Base-by-base conservation (phyloP, 164 flowering plant genomes). In the Malania oleifera region DNA sequence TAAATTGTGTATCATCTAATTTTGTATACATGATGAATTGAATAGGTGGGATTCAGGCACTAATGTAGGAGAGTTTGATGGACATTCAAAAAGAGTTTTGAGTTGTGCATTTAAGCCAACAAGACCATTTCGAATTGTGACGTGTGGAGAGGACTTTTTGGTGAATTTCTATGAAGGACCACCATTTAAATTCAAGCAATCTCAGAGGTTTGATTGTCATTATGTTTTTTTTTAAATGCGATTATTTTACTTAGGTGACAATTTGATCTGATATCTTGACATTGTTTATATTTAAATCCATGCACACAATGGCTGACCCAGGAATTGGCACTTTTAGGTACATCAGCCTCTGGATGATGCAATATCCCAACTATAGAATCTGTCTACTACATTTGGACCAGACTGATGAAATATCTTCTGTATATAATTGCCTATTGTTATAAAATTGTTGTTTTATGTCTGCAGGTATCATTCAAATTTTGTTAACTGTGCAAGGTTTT, bases 111-210 rank as follows among this genome's bases (percentile, higher is more conserved):
- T 90, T 65, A 93, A 88, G 75, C 96, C 96, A 43, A 84, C 97
- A 20, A 82, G 99, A 58, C 99, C 99, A 11, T 93, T 82, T 64
- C 95, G 99, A 14, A 88, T 93, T 60, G 95, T 78, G 19, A 86
- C 97, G 2, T 93, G 99, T 69, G 99, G 97, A 20, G 99, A 93
- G 72, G 99, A 93, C 70, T 93, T 85, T 64, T 66, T 90, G 78
- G 95, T 88, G 56, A 93, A 93, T 59, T 90, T 88, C 60, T 93
- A 93, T 62, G 99, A 93, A 78, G 97, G 99, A 13, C 97, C 97
- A 6, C 99, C 99, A n/a, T 93, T 93, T 70, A 93, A 79, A 68
- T 93, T 93, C 79, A 93, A 93, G 85, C 74, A 61, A 19, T 93
- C 99, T 56, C 86, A 75, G 65, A 88, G 99, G 98, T 90, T 68